Percentiles rank a stretch among this genome's conserved stretches.
Evolutionary conservation across 2,329 filamentous ascomycete genomes (phyloP).

Genomic region (Pestalotiopsis sp.): DNA sequence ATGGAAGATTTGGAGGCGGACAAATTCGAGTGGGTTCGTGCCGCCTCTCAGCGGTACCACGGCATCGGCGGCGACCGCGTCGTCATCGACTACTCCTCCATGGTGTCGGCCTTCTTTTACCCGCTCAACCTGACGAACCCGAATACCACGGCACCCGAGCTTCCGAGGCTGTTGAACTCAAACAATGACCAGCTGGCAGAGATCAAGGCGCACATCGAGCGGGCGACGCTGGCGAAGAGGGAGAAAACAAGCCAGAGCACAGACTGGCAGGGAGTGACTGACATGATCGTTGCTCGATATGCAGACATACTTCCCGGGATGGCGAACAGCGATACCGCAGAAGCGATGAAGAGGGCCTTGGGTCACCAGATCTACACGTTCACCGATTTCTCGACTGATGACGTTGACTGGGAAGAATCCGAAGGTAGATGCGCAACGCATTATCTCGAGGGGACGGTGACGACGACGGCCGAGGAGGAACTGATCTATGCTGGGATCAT

Average conservation of each 20-base stretch:
- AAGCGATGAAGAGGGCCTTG: constrained; percentile 31
- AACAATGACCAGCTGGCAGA: constrained; percentile 31
- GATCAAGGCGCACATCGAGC: constrained; percentile 45
- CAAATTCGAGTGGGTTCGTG: constrained; percentile 42
- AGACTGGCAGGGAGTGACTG: constrained; percentile 70
- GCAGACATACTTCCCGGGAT: constrained; percentile 53
- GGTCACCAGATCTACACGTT: constrained; percentile 42
- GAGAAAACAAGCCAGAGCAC: constrained; percentile 24
- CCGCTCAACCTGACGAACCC: constrained; percentile 51
- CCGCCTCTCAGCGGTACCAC: constrained; percentile 46
- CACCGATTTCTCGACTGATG: constrained; percentile 41
- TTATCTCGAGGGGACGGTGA: constrained; percentile 33
- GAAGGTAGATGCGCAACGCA: constrained; percentile 49
- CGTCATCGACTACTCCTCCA: constrained; percentile 49
- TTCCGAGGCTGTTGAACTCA: constrained; percentile 34
- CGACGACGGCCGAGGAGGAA: constrained; percentile 43
- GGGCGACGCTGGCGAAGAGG: constrained; percentile 27
- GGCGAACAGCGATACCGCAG: constrained; percentile 28
- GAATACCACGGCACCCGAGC: constrained; percentile 31
- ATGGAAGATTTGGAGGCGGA: neutral
- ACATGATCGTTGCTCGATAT: constrained; percentile 68
- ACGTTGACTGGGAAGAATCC: constrained; percentile 39
- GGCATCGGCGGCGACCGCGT: constrained; percentile 45
- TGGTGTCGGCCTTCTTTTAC: constrained; percentile 55
- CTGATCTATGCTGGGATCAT: constrained; percentile 47